Percentiles rank a stretch among this genome's conserved stretches.
phyloP scores from a whole-genome alignment of 2,329 filamentous ascomycete genomes.

The Arachnopeziza araneosa region DNA sequence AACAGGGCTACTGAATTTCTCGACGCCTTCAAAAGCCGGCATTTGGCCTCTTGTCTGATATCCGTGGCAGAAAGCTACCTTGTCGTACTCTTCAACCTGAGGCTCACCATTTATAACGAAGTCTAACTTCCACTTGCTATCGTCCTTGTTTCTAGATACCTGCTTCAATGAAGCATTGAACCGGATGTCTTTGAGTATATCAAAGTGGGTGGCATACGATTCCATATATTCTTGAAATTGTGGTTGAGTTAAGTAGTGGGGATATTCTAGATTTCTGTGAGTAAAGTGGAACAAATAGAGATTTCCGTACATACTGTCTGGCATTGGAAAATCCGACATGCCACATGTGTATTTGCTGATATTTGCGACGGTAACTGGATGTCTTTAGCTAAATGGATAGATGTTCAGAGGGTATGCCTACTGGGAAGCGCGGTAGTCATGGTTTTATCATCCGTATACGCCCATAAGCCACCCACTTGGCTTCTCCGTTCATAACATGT shows the following conservation, averaged over 20 bases:
- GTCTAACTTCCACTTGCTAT: slow-evolving; percentile 6
- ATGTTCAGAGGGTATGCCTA: background rate
- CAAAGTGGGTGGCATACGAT: slow-evolving; percentile 8
- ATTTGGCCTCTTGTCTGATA: slow-evolving; percentile 3
- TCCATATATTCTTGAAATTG: slow-evolving; percentile 9
- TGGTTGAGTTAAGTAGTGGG: slow-evolving; percentile 7
- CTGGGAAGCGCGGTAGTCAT: slow-evolving; percentile 9
- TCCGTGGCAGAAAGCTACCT: slow-evolving; percentile 8
- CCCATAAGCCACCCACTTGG: slow-evolving; percentile 9
- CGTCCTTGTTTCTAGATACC: slow-evolving; percentile 5
- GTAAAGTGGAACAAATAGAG: background rate
- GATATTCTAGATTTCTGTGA: slow-evolving; percentile 5
- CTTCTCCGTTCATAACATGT: slow-evolving; percentile 7
- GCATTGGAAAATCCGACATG: slow-evolving; percentile 9
- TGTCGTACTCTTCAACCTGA: slow-evolving; percentile 5
- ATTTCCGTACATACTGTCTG: slow-evolving; percentile 1
- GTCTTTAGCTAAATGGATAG: background rate
- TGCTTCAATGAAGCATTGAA: slow-evolving; percentile 5
- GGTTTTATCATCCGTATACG: slow-evolving; percentile 7
- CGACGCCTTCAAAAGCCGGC: slow-evolving; percentile 4
- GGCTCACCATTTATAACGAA: slow-evolving; percentile 1
- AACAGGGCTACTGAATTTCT: slow-evolving; percentile 4
- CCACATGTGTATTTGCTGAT: slow-evolving; percentile 10
- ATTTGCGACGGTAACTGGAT: slow-evolving; percentile 3
- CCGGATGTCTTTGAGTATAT: slow-evolving; percentile 10